Evolutionary conservation across 2,329 filamentous ascomycete species (phyloP), one percentile per base, ranked within the genome.

Genomic region (Colletotrichum lini): DNA sequence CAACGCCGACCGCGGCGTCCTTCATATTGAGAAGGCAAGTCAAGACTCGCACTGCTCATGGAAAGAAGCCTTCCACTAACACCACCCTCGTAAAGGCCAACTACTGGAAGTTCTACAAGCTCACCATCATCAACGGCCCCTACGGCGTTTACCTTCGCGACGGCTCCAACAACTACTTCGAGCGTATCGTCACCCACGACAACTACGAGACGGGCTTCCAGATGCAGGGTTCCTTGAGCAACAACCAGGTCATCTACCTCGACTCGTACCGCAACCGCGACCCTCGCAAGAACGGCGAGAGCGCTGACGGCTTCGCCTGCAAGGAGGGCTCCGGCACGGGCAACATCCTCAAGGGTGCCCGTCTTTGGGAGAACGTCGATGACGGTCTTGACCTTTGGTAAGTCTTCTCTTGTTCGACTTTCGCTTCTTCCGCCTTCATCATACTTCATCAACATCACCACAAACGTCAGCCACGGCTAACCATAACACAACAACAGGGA

Each of bases 251-350:
- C 40, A 72, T 83, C 8, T 82, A 83, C 65, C 78, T 85, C 0
- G 83, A 85, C 75, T 84, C 83, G 3, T 84, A 84, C 72, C 76
- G 78, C 35, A 85, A 85, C 76, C 81, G 82, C 0, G 83, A 85
- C 56, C 85, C 85, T 6, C 81, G 85, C 60, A 87, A 87, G 78
- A 87, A 87, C 54, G 85, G 85, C 16, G 85, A 87, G 75, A 84
- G 82, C 49, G 85, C 85, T 12, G 85, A 87, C 64, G 85, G 85
- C 1, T 84, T 87, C 54, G 85, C 81, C 2, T 83, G 81, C 75
- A 87, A 87, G 75, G 81, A 83, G 54, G 85, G 85, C 8, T 79
- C 76, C 1, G 85, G 85, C 3, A 80, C 80, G 23, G 85, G 85
- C 10, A 87, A 87, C 61, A 73, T 83, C 1, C 73, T 87, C 8